A percentile compares a stretch with the other conserved stretches of the same genome.
phyloP scores from a whole-genome alignment of 495 filamentous ascomycete genomes.

The Hypoxylon lienhwacheense region DNA sequence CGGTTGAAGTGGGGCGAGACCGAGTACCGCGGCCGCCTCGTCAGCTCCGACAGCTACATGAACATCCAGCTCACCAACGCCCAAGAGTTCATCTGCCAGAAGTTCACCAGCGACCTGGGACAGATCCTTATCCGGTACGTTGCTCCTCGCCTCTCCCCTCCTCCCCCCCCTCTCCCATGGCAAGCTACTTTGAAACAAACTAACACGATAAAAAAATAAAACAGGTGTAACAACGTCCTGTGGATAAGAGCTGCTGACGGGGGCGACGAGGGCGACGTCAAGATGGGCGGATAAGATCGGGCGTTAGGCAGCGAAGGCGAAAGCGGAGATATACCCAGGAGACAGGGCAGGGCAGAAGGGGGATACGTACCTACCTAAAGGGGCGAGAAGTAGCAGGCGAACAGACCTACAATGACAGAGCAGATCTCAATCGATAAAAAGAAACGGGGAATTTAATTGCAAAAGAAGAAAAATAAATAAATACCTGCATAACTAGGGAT shows the following conservation, averaged over 20 bases:
- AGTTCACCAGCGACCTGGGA: slow-evolving; percentile 79
- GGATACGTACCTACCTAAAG: too few species aligned
- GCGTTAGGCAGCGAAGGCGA: background rate
- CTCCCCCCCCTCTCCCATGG: background rate
- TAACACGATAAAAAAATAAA: slow-evolving; percentile 49
- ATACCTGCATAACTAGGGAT: too few species aligned
- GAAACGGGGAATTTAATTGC: too few species aligned
- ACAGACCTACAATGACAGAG: background rate
- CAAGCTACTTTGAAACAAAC: background rate
- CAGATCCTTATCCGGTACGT: slow-evolving; percentile 87
- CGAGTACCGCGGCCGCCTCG: slow-evolving; percentile 90
- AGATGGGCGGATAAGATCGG: slow-evolving; percentile 62
- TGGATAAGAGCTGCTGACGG: slow-evolving; percentile 77
- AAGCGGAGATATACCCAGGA: slow-evolving; percentile 23
- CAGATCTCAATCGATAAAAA: background rate
- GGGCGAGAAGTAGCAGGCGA: background rate
- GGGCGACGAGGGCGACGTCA: slow-evolving; percentile 55
- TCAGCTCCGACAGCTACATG: slow-evolving; percentile 96
- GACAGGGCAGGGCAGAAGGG: slow-evolving; percentile 2
- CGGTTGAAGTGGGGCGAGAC: slow-evolving; percentile 97
- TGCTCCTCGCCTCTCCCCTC: background rate
- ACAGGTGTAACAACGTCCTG: slow-evolving; percentile 81
- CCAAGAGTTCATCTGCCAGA: slow-evolving; percentile 88
- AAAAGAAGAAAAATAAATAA: too few species aligned
- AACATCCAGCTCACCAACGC: slow-evolving; percentile 89